Conservation (phyloP, 1,284 basidiomycete species). For the Cutaneotrichosporon sp. region DNA sequence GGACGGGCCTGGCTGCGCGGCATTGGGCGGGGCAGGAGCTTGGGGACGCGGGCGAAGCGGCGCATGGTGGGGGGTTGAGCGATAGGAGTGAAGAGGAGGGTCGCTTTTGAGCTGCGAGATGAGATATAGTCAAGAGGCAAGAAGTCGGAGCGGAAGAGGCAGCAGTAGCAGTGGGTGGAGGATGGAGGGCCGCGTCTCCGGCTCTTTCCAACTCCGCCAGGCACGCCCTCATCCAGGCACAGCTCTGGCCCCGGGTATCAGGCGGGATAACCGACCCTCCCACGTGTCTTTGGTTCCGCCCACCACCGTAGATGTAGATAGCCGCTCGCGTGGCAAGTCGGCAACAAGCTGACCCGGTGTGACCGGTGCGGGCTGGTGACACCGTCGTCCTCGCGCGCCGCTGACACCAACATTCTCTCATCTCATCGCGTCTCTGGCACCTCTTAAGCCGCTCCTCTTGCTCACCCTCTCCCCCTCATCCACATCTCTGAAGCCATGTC, state of each 20-base stretch:
- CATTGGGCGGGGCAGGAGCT: constrained; percentile 2
- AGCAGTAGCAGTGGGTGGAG: too few relatives aligned
- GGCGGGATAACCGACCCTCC: background rate
- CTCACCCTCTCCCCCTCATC: too few relatives aligned
- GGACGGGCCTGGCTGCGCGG: constrained; percentile 6
- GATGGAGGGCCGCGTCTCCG: background rate
- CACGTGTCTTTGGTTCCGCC: too few relatives aligned
- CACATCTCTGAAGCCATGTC: too few relatives aligned
- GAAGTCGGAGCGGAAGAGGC: background rate
- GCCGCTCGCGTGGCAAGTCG: too few relatives aligned
- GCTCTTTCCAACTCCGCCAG: background rate
- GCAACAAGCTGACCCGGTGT: too few relatives aligned
- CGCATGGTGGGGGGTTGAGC: background rate
- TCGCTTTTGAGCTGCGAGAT: background rate
- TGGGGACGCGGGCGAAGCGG: constrained; percentile 4
- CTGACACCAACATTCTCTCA: background rate
- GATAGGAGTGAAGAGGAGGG: background rate
- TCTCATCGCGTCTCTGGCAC: too few relatives aligned
- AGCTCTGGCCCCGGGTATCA: too few relatives aligned
- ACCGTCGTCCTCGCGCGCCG: background rate
- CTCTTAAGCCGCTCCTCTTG: too few relatives aligned
- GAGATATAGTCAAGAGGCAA: background rate
- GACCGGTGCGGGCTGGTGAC: too few relatives aligned
- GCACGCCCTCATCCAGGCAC: too few relatives aligned
- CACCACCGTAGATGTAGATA: too few relatives aligned